Evolutionary conservation across 495 filamentous ascomycete genomes (phyloP).

Genomic region (Rostrohypoxylon terebratum): DNA sequence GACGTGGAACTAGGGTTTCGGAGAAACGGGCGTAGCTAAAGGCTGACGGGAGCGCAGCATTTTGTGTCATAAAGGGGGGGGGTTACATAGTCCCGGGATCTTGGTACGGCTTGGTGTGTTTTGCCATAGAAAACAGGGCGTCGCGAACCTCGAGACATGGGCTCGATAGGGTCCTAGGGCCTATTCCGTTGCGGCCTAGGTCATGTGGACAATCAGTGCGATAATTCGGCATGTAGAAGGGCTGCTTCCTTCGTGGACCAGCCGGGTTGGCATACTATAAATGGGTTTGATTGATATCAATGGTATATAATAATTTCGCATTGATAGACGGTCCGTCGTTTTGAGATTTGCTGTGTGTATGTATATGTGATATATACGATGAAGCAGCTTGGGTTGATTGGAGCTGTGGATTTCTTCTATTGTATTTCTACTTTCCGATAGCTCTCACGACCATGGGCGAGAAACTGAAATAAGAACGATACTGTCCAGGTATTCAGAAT

Average conservation of each 20-base stretch:
- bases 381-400: neutral
- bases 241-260: slow-evolving; percentile 19
- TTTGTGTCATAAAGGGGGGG: slow-evolving; percentile 26
- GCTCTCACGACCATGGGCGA: no score
- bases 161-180: slow-evolving; percentile 32
- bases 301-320: slow-evolving; percentile 49
- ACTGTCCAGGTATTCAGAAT: no score
- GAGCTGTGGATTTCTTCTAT: neutral
- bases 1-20: slow-evolving; percentile 18
- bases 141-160: slow-evolving; percentile 30
- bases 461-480: no score
- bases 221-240: slow-evolving; percentile 46
- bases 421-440: neutral
- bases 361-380: neutral
- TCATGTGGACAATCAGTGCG: slow-evolving; percentile 28
- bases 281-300: slow-evolving; percentile 43
- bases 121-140: slow-evolving; percentile 38
- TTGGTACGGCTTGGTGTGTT: slow-evolving; percentile 28
- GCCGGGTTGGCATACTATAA: slow-evolving; percentile 46
- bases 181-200: slow-evolving; percentile 25
- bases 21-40: slow-evolving; percentile 22
- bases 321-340: slow-evolving; percentile 5
- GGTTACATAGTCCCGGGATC: slow-evolving; percentile 15
- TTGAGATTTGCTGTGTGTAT: neutral
- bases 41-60: slow-evolving; percentile 28